A percentile compares a stretch with the other conserved stretches of the same genome.
Evolutionary conservation across 805 yeast genomes (phyloP).

Genomic region (Lipomyces kockii): DNA sequence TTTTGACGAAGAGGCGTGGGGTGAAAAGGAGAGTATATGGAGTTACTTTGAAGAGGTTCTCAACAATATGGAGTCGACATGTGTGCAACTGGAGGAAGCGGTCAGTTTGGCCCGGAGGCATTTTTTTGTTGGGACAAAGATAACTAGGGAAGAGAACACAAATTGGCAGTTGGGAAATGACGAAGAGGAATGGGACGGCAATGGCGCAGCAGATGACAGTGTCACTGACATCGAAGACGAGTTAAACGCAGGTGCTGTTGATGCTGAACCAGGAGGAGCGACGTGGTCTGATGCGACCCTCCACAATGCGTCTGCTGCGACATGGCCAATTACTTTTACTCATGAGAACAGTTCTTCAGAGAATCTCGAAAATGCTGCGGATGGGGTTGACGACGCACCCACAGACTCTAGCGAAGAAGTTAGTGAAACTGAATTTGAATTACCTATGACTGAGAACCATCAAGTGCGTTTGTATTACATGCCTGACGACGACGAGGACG

Average conservation of each 20-base stretch:
- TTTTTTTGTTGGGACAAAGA: constrained; percentile 25
- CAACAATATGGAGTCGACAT: constrained; percentile 16
- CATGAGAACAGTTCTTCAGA: neutral
- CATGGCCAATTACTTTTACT: neutral
- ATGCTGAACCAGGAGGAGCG: neutral
- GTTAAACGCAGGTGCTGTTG: too few species aligned
- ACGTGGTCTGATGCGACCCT: neutral
- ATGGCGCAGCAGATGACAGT: constrained; percentile 3
- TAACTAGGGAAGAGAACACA: neutral
- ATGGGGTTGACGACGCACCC: neutral
- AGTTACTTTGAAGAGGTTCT: constrained; percentile 24
- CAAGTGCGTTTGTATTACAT: constrained; percentile 2
- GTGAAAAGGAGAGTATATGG: constrained; percentile 23
- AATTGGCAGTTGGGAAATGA: neutral
- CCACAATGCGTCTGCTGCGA: neutral
- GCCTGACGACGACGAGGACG: constrained; percentile 12
- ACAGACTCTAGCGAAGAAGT: neutral
- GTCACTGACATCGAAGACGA: constrained; percentile 6
- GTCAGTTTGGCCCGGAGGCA: constrained; percentile 11
- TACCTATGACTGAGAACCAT: neutral
- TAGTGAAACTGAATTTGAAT: neutral
- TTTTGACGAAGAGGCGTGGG: constrained; percentile 24
- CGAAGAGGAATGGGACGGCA: neutral
- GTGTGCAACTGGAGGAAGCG: constrained; percentile 32
- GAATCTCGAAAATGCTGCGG: constrained; percentile 5